Evolutionary conservation across 2,329 filamentous ascomycete genomes (phyloP), one percentile per base, ranked within the genome.

Genomic region (Calonectria honghensis): DNA sequence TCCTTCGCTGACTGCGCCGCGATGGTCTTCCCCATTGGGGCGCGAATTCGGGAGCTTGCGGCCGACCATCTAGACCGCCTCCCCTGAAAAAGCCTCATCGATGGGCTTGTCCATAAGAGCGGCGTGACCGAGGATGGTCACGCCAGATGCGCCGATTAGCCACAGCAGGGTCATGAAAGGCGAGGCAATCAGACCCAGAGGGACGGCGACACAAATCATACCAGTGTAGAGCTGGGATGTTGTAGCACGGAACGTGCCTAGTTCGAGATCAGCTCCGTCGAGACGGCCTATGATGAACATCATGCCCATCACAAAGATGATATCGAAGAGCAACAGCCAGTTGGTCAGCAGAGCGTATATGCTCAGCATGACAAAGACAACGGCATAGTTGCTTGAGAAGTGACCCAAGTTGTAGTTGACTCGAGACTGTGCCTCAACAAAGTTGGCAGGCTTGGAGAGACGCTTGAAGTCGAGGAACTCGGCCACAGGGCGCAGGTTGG

Each of bases 11-110:
- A 88, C 90, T 92, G 91, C 93, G 94, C 94, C 95, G 94, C 91
- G 95, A 94, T 97, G 96, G 95, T 98, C 96, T 98, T 98, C 96
- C 96, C 96, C 95, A 96, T 92, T 90, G 93, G 95, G 96, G 96
- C 96, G 94, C 93, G 91, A 87, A 88, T 93, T 93, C 90, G 91
- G 96, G 96, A 98, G 96, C 94, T 97, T 94, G 97, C 97, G 96
- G 96, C 95, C 96, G 97, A 98, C 96, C 96, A 97, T 91, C 93
- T 98, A 99, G 94, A 99, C 97, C 96, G 97, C 96, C 96, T 99
- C 97, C 96, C 97, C 97, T 91, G 96, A 98, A 98, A 99, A 99
- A 98, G 96, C 96, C 96, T 97, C 96, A 93, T 98, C 97, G 90
- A 98, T 98, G 74, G 96, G 96, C 92, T 98, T 98, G 86, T 98